These are phyloP conservation scores for Apophysomyces ossiformis DNA, from an alignment of 371 early-diverging fungal genomes.

Conservation along the genomic window DNA sequence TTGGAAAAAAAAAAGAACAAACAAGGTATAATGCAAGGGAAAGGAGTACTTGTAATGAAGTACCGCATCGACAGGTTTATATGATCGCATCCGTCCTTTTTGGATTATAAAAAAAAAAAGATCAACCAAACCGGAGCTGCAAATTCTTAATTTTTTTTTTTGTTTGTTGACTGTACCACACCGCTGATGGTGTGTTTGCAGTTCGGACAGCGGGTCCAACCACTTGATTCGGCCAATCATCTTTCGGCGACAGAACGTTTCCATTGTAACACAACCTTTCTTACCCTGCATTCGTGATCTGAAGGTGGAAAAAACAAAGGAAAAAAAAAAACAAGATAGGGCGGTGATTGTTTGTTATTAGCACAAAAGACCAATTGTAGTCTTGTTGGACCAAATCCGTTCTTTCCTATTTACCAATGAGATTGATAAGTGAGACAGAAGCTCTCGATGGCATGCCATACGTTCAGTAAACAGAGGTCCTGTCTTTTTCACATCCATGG, in stretches of 20 bases:
- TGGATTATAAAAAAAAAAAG: background rate
- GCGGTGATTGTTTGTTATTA: too few species aligned
- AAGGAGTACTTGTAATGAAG: background rate
- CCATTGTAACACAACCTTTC: background rate
- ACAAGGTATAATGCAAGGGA: too few species aligned
- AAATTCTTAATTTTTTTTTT: background rate
- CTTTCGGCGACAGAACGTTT: constrained; percentile 2
- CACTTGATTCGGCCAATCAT: background rate
- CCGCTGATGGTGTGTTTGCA: background rate
- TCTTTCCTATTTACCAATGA: constrained; percentile 8
- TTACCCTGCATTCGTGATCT: too few species aligned
- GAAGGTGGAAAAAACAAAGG: too few species aligned
- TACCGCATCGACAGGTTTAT: constrained; percentile 4
- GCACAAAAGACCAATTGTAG: too few species aligned
- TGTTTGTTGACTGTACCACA: background rate
- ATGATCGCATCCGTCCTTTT: background rate
- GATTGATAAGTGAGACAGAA: constrained; percentile 12
- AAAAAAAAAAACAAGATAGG: too few species aligned
- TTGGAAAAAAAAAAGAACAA: too few species aligned
- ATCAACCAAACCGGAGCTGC: background rate
- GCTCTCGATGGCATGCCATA: constrained; percentile 12
- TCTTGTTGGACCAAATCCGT: too few species aligned
- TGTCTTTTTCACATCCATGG: background rate
- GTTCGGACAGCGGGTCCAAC: background rate
- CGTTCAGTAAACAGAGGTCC: constrained; percentile 8